Percentiles rank a stretch among this genome's conserved stretches.
Evolutionary conservation across 2,329 filamentous ascomycete species (phyloP).

Genomic region (Mollisia scopiformis): DNA sequence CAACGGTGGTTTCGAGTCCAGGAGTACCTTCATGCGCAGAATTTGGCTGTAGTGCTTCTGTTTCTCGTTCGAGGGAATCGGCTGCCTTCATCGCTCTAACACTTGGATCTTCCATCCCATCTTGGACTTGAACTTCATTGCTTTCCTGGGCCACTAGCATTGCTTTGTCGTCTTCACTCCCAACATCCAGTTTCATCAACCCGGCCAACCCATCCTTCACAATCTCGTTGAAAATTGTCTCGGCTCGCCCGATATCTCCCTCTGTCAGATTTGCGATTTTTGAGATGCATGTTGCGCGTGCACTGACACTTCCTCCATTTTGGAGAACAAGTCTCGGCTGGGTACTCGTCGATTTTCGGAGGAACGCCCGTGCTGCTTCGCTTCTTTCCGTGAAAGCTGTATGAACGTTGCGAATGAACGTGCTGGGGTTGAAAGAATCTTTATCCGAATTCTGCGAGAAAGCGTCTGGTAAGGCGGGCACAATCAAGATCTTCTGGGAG

Average conservation of each 20-base stretch:
- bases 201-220: slow-evolving; percentile 52
- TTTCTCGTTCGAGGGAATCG: slow-evolving; percentile 58
- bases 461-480: slow-evolving; percentile 43
- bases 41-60: slow-evolving; percentile 41
- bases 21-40: background rate
- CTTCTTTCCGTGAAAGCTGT: slow-evolving; percentile 50
- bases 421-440: slow-evolving; percentile 40
- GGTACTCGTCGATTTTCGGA: slow-evolving; percentile 47
- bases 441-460: slow-evolving; percentile 35
- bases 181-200: slow-evolving; percentile 30
- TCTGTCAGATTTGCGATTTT: slow-evolving; percentile 55
- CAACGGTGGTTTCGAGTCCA: background rate
- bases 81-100: slow-evolving; percentile 61
- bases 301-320: slow-evolving; percentile 60
- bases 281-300: slow-evolving; percentile 56
- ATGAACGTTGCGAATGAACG: slow-evolving; percentile 53
- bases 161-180: background rate
- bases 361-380: slow-evolving; percentile 53
- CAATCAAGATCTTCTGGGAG: slow-evolving; percentile 59
- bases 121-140: background rate
- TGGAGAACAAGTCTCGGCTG: slow-evolving; percentile 62
- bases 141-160: slow-evolving; percentile 27
- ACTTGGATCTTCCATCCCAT: slow-evolving; percentile 47
- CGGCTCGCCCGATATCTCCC: slow-evolving; percentile 53
- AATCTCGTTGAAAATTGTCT: slow-evolving; percentile 53